Evolutionary conservation across 495 filamentous ascomycete genomes (phyloP), one percentile per base, ranked within the genome.

Genomic region (Patellaria atrata): DNA sequence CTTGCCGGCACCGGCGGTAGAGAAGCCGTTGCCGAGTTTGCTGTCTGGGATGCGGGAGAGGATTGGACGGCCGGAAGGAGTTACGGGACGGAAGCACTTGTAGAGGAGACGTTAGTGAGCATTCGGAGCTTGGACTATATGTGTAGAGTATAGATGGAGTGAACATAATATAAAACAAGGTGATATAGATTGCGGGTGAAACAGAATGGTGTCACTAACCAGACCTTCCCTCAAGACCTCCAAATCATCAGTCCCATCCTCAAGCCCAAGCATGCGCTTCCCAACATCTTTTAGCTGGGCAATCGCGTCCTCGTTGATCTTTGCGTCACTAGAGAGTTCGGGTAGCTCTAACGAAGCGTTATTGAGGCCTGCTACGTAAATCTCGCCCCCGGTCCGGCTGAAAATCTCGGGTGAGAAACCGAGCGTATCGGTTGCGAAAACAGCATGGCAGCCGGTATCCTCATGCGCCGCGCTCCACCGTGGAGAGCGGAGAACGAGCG

Each of bases 311-410:
- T 43, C 43, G 21, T 69, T 56, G 10, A 66, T 48, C 36, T 55
- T 51, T 1, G 62, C 47, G 23, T 69, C 61, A 4, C 65, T 67
- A 6, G 71, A 58, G 3, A 66, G 40, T 3, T 55, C 50, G 1
- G 79, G 79, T 8, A 87, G 56, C 0, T 66, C 62, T 7, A 81
- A 58, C 0, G 46, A 48, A 0, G 61, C 48, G 7, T 57, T 67
- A 50, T 89, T 89, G 13, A 85, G 48, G 0, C 82, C 82, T 0
- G 77, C 79, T 40, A 89, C 56, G 48, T 82, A 85, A 10, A 86
- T 71, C 31, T 82, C 67, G 0, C 67, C 40, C 2, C 70, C 67
- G 3, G 67, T 39, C 4, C 81, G 63, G 3, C 71, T 71, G 53
- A 83, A 84, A 5, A 83, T 59, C 56, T 89, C 82, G 0, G 82